phyloP scores from a whole-genome alignment of 1,284 basidiomycete genomes.

The Microbotryum lychnidis-dioicae region DNA sequence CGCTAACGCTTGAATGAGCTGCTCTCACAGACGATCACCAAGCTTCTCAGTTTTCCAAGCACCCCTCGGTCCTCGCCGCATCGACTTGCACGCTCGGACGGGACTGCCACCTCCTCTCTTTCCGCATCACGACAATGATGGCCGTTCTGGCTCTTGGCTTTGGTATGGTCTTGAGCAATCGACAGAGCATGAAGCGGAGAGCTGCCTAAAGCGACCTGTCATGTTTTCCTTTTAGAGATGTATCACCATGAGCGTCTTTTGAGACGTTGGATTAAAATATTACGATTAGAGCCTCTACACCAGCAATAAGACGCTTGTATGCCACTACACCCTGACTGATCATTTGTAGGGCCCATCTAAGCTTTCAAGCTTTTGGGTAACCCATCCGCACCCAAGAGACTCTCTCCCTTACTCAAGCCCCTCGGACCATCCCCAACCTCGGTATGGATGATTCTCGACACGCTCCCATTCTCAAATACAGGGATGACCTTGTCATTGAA shows the following conservation, averaged over 20 bases:
- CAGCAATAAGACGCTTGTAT: neutral
- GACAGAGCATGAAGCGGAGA: conserved; percentile 10
- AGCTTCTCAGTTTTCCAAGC: too few relatives aligned
- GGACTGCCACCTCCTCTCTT: conserved; percentile 15
- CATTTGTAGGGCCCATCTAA: neutral
- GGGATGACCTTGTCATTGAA: conserved; percentile 73
- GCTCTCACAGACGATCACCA: neutral
- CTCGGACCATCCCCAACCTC: conserved; percentile 83
- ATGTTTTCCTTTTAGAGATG: too few relatives aligned
- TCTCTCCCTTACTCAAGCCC: conserved; percentile 38
- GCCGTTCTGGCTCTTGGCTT: conserved; percentile 4
- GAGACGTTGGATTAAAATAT: too few relatives aligned
- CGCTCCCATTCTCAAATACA: conserved; percentile 60
- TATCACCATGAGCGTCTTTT: too few relatives aligned
- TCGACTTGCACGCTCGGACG: conserved; percentile 11
- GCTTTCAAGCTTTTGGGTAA: conserved; percentile 39
- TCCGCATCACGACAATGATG: conserved; percentile 18
- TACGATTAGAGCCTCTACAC: too few relatives aligned
- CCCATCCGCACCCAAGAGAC: conserved; percentile 42
- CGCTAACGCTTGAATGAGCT: neutral
- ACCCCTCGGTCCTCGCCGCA: neutral
- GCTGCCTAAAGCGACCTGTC: neutral
- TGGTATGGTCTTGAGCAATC: neutral
- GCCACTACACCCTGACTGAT: neutral
- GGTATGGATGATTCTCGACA: conserved; percentile 84